Conservation (phyloP, 2,329 filamentous ascomycete species). For the Colletotrichum sp. region DNA sequence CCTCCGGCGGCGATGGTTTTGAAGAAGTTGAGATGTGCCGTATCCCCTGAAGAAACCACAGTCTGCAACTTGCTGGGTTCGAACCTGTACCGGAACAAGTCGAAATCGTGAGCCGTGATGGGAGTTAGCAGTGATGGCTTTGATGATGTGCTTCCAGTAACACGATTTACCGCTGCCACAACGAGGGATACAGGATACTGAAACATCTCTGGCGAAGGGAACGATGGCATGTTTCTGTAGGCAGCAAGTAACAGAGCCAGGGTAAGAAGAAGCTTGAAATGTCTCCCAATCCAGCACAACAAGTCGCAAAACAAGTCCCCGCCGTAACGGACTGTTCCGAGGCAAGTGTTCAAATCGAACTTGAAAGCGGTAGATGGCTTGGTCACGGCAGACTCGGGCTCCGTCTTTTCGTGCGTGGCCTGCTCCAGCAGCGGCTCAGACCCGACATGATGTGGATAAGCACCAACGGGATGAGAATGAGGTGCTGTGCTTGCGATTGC, state of each 20-base stretch:
- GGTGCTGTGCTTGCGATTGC: background rate
- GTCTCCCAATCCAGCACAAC: background rate
- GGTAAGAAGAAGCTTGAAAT: background rate
- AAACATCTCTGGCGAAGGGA: background rate
- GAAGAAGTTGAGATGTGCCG: background rate
- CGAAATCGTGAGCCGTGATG: background rate
- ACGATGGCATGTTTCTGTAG: background rate
- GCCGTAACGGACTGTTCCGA: background rate
- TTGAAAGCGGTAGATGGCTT: background rate
- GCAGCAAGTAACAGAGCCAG: background rate
- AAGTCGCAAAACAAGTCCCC: background rate
- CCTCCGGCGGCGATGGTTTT: background rate
- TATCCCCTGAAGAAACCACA: background rate
- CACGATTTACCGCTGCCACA: background rate
- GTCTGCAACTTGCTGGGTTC: background rate
- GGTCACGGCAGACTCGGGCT: background rate
- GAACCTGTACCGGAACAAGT: background rate
- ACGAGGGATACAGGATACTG: background rate
- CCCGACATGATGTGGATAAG: background rate
- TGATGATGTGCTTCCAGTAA: background rate
- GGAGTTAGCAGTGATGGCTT: background rate
- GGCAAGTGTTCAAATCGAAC: background rate
- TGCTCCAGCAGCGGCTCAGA: background rate
- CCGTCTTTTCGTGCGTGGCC: background rate
- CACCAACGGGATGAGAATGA: background rate